Evolutionary conservation across 2,329 filamentous ascomycete genomes (phyloP).

Genomic region (Cordyceps farinosa): DNA sequence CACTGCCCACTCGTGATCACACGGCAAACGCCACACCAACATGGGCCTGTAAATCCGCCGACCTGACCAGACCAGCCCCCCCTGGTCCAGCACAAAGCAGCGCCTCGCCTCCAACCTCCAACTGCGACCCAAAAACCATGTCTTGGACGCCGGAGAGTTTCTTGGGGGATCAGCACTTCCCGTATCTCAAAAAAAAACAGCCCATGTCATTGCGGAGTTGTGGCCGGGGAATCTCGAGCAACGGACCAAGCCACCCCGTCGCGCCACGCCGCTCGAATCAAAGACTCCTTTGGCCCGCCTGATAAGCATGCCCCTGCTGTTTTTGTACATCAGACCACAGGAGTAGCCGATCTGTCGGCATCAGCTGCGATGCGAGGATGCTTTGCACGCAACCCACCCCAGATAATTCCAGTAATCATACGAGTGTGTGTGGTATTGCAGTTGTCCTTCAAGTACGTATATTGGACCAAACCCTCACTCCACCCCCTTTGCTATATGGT

Average conservation of each 20-base stretch:
- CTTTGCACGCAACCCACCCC: constrained; percentile 1
- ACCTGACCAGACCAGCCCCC: too few species aligned
- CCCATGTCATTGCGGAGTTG: neutral
- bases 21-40: neutral
- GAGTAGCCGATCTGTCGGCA: constrained; percentile 8
- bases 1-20: neutral
- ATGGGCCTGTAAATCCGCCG: neutral
- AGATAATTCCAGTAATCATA: neutral
- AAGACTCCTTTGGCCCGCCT: neutral
- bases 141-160: neutral
- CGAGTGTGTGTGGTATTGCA: neutral
- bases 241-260: neutral
- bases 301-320: neutral
- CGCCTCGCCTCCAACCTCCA: neutral
- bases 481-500: neutral
- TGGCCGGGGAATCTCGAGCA: neutral
- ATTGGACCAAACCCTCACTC: neutral
- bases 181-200: neutral
- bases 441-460: neutral
- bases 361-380: neutral
- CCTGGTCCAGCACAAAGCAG: neutral
- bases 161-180: neutral
- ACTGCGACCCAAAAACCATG: neutral
- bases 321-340: neutral
- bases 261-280: neutral